Conservation (phyloP, 768 basidiomycete genomes). For the Cubamyces lactineus region DNA sequence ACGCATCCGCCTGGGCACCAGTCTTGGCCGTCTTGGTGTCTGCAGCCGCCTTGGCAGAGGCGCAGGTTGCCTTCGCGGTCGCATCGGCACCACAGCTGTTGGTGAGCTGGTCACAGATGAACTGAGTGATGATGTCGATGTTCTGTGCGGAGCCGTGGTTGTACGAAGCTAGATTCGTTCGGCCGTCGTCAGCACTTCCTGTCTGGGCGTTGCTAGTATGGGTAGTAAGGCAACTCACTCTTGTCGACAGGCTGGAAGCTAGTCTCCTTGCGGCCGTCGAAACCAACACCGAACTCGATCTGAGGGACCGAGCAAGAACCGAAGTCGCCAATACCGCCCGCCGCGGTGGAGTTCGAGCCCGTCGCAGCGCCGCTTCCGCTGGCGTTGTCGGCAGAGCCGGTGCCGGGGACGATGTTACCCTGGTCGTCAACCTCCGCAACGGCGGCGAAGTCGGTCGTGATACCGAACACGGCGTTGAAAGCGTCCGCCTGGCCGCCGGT, state of each 20-base stretch:
- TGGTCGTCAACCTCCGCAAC: slow-evolving; percentile 50
- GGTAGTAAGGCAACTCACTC: slow-evolving; percentile 31
- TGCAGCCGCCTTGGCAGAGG: slow-evolving; percentile 37
- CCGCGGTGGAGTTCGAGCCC: slow-evolving; percentile 2
- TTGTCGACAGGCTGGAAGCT: slow-evolving; percentile 55
- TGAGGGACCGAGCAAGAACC: slow-evolving; percentile 57
- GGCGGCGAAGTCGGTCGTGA: slow-evolving; percentile 52
- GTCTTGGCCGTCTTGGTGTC: slow-evolving; percentile 32
- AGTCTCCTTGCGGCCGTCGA: slow-evolving; percentile 57
- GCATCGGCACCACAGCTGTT: slow-evolving; percentile 58
- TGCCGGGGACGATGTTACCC: slow-evolving; percentile 40
- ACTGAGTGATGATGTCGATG: slow-evolving; percentile 59
- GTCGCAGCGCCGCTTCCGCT: slow-evolving; percentile 15
- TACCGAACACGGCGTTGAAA: slow-evolving; percentile 63
- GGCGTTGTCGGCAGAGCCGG: slow-evolving; percentile 19
- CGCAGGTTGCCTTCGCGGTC: slow-evolving; percentile 55
- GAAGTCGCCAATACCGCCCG: slow-evolving; percentile 43
- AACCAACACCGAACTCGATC: slow-evolving; percentile 56
- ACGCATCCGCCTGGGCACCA: slow-evolving; percentile 63
- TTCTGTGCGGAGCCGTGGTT: slow-evolving; percentile 62
- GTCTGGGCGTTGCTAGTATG: neutral
- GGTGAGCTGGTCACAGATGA: slow-evolving; percentile 58
- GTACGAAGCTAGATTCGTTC: slow-evolving; percentile 43
- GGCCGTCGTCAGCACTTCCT: too few relatives aligned
- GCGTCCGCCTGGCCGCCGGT: slow-evolving; percentile 60